Evolutionary conservation across 2,329 filamentous ascomycete species (phyloP).

Genomic region (Hypoxylon sp.): DNA sequence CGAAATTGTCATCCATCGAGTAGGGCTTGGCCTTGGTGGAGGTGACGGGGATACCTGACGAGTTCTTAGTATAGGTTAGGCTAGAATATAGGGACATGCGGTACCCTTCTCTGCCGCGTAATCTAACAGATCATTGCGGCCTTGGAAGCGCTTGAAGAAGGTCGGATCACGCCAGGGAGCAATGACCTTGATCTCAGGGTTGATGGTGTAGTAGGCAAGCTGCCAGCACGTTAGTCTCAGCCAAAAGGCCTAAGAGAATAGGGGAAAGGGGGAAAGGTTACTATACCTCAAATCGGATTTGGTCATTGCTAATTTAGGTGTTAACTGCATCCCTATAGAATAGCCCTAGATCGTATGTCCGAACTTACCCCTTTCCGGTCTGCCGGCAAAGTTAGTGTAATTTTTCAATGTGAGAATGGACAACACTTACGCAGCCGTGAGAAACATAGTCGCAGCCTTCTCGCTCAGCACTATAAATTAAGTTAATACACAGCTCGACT

Average conservation of each 20-base stretch:
- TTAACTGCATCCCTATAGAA: neutral
- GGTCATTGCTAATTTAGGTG: constrained; percentile 29
- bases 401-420: neutral
- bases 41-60: neutral
- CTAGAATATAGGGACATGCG: constrained; percentile 71
- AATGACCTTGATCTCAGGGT: constrained; percentile 64
- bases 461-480: constrained; percentile 50
- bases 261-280: neutral
- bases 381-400: constrained; percentile 22
- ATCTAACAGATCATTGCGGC: constrained; percentile 79
- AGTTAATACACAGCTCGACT: neutral
- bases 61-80: neutral
- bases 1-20: constrained; percentile 2
- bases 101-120: constrained; percentile 78
- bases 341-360: neutral
- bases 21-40: constrained; percentile 1
- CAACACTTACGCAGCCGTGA: constrained; percentile 33
- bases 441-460: constrained; percentile 59
- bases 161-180: constrained; percentile 74
- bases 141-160: constrained; percentile 51
- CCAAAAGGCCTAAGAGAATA: neutral
- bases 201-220: constrained; percentile 53
- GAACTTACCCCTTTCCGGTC: constrained; percentile 12
- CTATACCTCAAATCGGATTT: constrained; percentile 23
- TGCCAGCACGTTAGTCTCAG: neutral